phyloP scores from a whole-genome alignment of 495 filamentous ascomycete genomes.

The Aspergillus asperescens region DNA sequence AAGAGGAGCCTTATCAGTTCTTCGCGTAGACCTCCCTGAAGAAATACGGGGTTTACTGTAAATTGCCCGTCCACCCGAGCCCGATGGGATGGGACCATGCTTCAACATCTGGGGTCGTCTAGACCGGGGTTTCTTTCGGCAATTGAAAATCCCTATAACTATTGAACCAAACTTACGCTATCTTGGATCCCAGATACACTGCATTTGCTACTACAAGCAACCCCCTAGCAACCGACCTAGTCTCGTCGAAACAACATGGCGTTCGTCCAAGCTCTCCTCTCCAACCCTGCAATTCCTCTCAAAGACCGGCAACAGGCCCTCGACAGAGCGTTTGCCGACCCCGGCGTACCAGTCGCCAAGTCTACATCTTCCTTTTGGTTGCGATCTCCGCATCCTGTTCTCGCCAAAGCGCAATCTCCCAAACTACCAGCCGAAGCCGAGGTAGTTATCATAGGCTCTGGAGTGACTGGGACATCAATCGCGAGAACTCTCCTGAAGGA shows the following conservation, averaged over 20 bases:
- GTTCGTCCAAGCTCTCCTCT: constrained; percentile 19
- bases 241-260: constrained; percentile 18
- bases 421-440: constrained; percentile 54
- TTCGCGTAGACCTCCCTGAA: too few species aligned
- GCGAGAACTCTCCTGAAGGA: constrained; percentile 51
- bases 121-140: too few species aligned
- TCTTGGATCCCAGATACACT: neutral
- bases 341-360: constrained; percentile 33
- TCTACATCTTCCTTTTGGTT: constrained; percentile 73
- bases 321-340: constrained; percentile 24
- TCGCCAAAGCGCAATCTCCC: constrained; percentile 55
- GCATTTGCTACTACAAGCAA: neutral
- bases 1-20: too few species aligned
- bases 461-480: constrained; percentile 64
- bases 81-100: too few species aligned
- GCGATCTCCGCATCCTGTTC: constrained; percentile 47
- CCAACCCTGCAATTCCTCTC: constrained; percentile 17
- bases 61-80: too few species aligned
- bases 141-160: neutral
- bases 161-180: neutral
- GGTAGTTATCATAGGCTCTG: constrained; percentile 65
- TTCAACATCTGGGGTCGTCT: too few species aligned
- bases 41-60: too few species aligned
- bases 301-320: constrained; percentile 23
- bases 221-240: neutral